Evolutionary conservation across 2,329 filamentous ascomycete species (phyloP).

Genomic region (Pseudogymnoascus destructans): DNA sequence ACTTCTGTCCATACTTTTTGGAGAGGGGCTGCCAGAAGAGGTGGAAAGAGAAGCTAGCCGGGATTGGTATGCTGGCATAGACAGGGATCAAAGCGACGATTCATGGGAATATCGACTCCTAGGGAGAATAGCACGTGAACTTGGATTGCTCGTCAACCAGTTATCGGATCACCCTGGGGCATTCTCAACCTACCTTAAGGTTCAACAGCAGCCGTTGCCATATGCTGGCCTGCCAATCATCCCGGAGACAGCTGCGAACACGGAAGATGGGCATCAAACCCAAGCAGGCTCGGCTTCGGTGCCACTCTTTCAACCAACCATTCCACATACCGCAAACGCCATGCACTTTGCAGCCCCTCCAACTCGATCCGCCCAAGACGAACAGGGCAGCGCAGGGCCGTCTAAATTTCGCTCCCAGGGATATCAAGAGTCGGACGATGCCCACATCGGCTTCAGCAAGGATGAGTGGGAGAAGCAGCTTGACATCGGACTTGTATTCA

Average conservation of each 20-base stretch:
- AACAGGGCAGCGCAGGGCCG: background rate
- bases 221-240: constrained; percentile 67
- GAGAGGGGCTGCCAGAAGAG: constrained; percentile 53
- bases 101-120: constrained; percentile 68
- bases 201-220: constrained; percentile 51
- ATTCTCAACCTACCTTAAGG: constrained; percentile 65
- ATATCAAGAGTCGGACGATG: constrained; percentile 10
- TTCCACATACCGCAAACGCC: background rate
- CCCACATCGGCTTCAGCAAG: constrained; percentile 11
- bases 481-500: constrained; percentile 83
- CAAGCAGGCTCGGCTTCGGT: background rate
- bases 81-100: constrained; percentile 17
- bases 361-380: background rate
- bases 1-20: constrained; percentile 73
- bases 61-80: constrained; percentile 29
- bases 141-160: constrained; percentile 71
- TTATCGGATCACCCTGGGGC: constrained; percentile 78
- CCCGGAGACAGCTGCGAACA: constrained; percentile 35
- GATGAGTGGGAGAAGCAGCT: constrained; percentile 78
- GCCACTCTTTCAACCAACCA: constrained; percentile 22
- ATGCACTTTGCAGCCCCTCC: background rate
- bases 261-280: constrained; percentile 17
- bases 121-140: constrained; percentile 72
- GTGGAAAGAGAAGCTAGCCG: constrained; percentile 2
- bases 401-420: background rate